Base-by-base conservation (phyloP, 352 stramenopile genomes). In the Phytophthora hibernalis region DNA sequence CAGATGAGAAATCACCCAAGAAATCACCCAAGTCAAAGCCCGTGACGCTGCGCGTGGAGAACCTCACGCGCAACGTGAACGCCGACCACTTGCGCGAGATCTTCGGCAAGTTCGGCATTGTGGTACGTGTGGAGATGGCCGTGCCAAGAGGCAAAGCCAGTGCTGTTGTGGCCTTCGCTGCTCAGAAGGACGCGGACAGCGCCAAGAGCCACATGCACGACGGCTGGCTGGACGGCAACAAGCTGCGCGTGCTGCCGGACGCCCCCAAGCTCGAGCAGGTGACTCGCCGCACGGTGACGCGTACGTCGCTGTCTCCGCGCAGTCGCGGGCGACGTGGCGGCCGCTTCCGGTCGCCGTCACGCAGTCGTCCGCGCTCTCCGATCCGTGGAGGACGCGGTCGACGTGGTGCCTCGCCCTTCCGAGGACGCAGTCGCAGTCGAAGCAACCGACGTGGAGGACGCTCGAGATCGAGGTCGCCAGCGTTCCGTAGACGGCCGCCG, bases 21-120 rank as follows among this genome's bases (percentile, higher is more conserved):
- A 15, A 56, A 18, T 15, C 56, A 20, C 68, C 65, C 30, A 63
- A 68, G 0, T 26, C 69, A 20, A 72, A 82, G 42, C 48, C 63
- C 5, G 71, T 85, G 10, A 59, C 74, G 12, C 48, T 96, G 45
- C 82, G 84, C 37, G 82, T 96, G 2, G 87, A 92, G 40, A 94
- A 94, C 68, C 82, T 96, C 60, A 93, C 87, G 38, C 82, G 87
- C 44, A 96, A 96, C 54, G 88, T 96, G 44, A 91, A 86, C 53
- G 73, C 79, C 18, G 88, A 95, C 51, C 88, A 96, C 51, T 59
- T 96, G 61, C 76, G 61, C 49, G 88, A 96, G 69, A 94, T 96
- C 69, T 96, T 94, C 65, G 85, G 83, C 67, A 96, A 94, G 73
- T 96, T 96, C 67, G 88, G 86, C 5, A 37, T 61, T 28, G 86